Conservation (phyloP, 441 rosid species). For the Jatropha podagrica region DNA sequence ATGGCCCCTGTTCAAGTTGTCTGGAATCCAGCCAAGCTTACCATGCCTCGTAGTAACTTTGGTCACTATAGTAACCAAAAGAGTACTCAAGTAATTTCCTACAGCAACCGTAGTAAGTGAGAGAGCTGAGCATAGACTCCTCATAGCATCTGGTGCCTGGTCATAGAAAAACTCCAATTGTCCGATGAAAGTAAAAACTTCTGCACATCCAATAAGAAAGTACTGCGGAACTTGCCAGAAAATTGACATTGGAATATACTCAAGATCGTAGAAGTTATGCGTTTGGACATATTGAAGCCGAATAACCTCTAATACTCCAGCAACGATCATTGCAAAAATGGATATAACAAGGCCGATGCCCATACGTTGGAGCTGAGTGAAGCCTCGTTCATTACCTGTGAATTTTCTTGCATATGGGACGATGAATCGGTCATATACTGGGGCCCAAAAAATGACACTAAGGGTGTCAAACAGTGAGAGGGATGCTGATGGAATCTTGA, state of each 20-base stretch:
- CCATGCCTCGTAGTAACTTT: constrained; percentile 48
- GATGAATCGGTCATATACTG: constrained; percentile 66
- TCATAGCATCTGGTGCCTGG: constrained; percentile 95
- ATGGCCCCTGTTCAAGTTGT: constrained; percentile 73
- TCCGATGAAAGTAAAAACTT: constrained; percentile 85
- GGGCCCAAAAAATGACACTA: constrained; percentile 92
- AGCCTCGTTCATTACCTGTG: constrained; percentile 80
- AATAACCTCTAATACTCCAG: constrained; percentile 61
- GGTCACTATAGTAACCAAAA: constrained; percentile 76
- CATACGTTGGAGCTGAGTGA: constrained; percentile 90
- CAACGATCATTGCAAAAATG: constrained; percentile 64
- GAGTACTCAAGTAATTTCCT: constrained; percentile 80
- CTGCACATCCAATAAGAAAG: constrained; percentile 83
- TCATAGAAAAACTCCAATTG: constrained; percentile 92
- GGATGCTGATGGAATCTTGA: constrained; percentile 86
- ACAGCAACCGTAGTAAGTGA: constrained; percentile 73
- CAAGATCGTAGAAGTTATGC: constrained; percentile 58
- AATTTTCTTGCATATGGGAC: constrained; percentile 65
- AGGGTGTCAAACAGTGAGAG: constrained; percentile 84
- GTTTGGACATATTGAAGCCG: constrained; percentile 52
- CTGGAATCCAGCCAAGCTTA: constrained; percentile 85
- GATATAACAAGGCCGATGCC: constrained; percentile 91
- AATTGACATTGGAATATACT: constrained; percentile 68
- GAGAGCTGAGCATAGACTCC: constrained; percentile 87
- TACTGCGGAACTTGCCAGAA: constrained; percentile 96